These are phyloP conservation scores for Geoglossum glabrum DNA, from an alignment of 495 filamentous ascomycete genomes.

Conservation along the genomic window DNA sequence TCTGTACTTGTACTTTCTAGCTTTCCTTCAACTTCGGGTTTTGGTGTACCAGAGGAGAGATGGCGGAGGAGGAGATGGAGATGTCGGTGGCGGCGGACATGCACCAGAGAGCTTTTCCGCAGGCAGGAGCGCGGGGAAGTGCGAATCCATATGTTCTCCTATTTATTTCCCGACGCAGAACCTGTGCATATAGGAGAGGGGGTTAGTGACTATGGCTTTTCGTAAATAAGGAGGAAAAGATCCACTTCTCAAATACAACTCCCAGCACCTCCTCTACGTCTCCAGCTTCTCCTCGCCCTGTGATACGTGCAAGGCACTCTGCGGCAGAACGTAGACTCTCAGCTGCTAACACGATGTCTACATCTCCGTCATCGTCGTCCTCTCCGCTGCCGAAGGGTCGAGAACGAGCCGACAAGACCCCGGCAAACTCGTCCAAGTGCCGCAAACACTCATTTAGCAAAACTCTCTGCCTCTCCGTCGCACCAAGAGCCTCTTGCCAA, in stretches of 20 bases:
- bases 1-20: no score
- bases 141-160: no score
- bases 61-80: neutral
- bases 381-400: constrained; percentile 30
- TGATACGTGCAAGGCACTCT: constrained; percentile 61
- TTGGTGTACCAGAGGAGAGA: neutral
- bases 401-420: neutral
- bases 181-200: constrained; percentile 4
- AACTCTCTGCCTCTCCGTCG: constrained; percentile 71
- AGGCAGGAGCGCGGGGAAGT: no score
- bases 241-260: constrained; percentile 91
- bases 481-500: constrained; percentile 71
- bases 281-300: constrained; percentile 63
- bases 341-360: constrained; percentile 84
- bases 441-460: constrained; percentile 51
- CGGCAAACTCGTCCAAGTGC: constrained; percentile 51
- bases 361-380: constrained; percentile 26
- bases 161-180: constrained; percentile 55
- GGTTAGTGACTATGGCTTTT: constrained; percentile 13
- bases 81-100: neutral
- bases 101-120: no score
- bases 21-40: no score
- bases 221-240: constrained; percentile 6
- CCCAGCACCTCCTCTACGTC: constrained; percentile 96
- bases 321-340: constrained; percentile 75